Conservation (phyloP, 345 rosid genomes). For the Ricinus communis region DNA sequence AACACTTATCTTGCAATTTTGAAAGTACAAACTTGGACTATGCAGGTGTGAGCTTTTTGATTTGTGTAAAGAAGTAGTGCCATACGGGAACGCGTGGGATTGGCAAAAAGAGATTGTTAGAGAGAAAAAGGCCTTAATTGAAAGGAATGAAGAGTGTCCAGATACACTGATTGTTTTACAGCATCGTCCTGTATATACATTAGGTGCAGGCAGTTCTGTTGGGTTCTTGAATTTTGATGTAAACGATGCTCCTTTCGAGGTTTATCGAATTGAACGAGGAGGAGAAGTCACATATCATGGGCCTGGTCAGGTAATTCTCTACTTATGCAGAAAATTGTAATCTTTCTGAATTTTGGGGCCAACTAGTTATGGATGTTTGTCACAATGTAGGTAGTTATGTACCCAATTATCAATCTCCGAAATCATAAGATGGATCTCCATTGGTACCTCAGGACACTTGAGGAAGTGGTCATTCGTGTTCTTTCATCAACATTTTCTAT, state of each 20-base stretch:
- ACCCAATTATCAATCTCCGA: constrained; percentile 81
- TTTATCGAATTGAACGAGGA: constrained; percentile 78
- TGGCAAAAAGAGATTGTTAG: constrained; percentile 64
- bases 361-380: too few species aligned
- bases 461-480: constrained; percentile 77
- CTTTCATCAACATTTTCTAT: constrained; percentile 65
- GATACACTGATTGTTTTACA: constrained; percentile 67
- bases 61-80: constrained; percentile 57
- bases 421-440: constrained; percentile 95
- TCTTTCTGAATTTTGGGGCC: too few species aligned
- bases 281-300: constrained; percentile 95
- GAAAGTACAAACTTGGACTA: not conserved
- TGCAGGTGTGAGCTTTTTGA: constrained; percentile 67
- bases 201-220: constrained; percentile 66
- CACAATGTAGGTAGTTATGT: constrained; percentile 80
- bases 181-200: constrained; percentile 69
- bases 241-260: constrained; percentile 63
- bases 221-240: constrained; percentile 58
- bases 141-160: constrained; percentile 55
- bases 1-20: not conserved
- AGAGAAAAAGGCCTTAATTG: constrained; percentile 52
- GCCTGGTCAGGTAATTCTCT: constrained; percentile 73
- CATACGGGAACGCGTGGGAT: constrained; percentile 68
- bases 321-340: too few species aligned
- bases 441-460: constrained; percentile 91